Percentiles rank a stretch among this genome's conserved stretches.
phyloP scores from a whole-genome alignment of 257 asterid species.

The Nicotiana otophora region DNA sequence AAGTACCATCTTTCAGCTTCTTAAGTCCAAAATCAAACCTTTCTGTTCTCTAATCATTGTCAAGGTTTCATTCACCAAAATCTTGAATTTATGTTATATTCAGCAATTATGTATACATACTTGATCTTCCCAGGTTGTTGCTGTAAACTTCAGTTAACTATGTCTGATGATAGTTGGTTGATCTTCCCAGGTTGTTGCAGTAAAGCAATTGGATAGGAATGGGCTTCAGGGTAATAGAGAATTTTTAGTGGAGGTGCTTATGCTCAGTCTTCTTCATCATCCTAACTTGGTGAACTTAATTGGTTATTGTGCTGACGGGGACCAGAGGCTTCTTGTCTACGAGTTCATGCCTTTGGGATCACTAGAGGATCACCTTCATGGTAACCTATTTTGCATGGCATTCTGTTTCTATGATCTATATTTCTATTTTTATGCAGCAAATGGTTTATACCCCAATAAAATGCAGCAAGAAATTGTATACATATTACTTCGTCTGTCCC shows the following conservation, averaged over 20 bases:
- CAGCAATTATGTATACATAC: background rate
- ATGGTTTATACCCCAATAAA: background rate
- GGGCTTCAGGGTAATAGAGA: constrained; percentile 99
- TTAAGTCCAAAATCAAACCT: background rate
- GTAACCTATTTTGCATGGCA: constrained; percentile 35
- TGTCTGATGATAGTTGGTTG: constrained; percentile 10
- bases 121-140: background rate
- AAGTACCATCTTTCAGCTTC: background rate
- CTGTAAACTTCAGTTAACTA: background rate
- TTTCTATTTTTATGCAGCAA: background rate
- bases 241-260: constrained; percentile 92
- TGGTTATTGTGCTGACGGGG: constrained; percentile 99
- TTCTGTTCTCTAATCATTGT: background rate
- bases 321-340: constrained; percentile 95
- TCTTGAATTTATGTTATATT: background rate
- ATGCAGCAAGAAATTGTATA: background rate
- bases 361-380: constrained; percentile 92
- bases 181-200: constrained; percentile 73
- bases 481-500: background rate
- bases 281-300: constrained; percentile 82
- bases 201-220: constrained; percentile 92
- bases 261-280: constrained; percentile 98
- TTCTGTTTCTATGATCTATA: background rate
- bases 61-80: background rate
- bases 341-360: constrained; percentile 99